Percentiles rank a stretch among this genome's conserved stretches.
Evolutionary conservation across 352 stramenopile species (phyloP).

Genomic region (Phytophthora tubulina): DNA sequence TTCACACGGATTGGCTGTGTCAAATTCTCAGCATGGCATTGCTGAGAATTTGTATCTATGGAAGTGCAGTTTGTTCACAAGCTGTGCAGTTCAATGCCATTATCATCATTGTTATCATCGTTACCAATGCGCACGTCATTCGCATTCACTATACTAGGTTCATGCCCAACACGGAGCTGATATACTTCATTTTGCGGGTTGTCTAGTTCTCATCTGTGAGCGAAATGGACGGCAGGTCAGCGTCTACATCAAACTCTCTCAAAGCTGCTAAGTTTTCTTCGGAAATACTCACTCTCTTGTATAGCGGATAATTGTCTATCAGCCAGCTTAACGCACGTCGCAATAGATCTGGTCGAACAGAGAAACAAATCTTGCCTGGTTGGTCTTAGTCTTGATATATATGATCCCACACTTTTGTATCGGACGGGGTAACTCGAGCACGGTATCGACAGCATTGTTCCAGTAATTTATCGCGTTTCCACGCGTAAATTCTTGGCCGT

Average conservation of each 20-base stretch:
- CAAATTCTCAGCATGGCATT: no score
- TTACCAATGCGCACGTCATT: no score
- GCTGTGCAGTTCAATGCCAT: no score
- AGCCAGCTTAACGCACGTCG: neutral
- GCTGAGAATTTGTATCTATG: no score
- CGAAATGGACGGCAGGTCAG: neutral
- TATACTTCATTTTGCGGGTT: no score
- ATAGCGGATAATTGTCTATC: neutral
- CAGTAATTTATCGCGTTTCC: constrained; percentile 14
- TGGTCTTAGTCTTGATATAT: neutral
- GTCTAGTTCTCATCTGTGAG: neutral
- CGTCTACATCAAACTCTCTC: neutral
- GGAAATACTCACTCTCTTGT: neutral
- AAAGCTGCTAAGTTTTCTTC: neutral
- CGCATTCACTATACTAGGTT: no score
- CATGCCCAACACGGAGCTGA: no score
- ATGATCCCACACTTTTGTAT: neutral
- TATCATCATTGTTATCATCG: no score
- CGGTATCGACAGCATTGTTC: neutral
- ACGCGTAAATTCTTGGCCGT: constrained; percentile 5
- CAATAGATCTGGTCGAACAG: neutral
- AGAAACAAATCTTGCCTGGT: neutral
- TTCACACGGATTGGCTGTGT: no score
- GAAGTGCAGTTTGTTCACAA: no score
- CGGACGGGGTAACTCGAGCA: neutral